Evolutionary conservation across 805 yeast species (phyloP).

Genomic region (Brettanomyces sp.): DNA sequence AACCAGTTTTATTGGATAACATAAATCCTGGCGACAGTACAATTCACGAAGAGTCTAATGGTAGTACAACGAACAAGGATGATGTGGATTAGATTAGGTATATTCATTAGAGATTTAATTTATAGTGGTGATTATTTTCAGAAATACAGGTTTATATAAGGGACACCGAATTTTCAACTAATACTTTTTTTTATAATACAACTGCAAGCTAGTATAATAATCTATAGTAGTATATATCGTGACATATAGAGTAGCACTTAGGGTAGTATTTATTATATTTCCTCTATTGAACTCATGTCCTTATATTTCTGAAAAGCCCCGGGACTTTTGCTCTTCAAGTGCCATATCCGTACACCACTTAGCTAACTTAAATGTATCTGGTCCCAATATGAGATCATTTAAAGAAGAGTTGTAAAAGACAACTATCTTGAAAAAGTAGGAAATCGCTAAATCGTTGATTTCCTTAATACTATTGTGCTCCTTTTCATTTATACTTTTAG

Average conservation of each 20-base stretch:
- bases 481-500: conserved; percentile 7
- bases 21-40: conserved; percentile 18
- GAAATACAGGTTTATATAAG: no score
- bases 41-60: not conserved
- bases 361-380: conserved; percentile 58
- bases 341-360: conserved; percentile 66
- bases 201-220: no score
- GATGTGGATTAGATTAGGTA: not conserved
- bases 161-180: no score
- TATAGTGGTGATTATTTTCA: not conserved
- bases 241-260: no score
- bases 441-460: conserved; percentile 56
- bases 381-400: conserved; percentile 54
- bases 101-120: conserved; percentile 1
- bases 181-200: no score
- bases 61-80: conserved; percentile 3
- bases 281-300: not conserved
- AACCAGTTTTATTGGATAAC: conserved; percentile 79
- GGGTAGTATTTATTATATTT: no score
- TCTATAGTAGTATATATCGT: no score
- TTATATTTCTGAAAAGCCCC: conserved; percentile 3
- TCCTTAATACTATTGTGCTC: conserved; percentile 36
- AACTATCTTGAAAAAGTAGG: conserved; percentile 56
- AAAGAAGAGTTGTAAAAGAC: conserved; percentile 52
- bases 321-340: conserved; percentile 35